A percentile compares a stretch with the other conserved stretches of the same genome.
Conservation (phyloP, 2,329 filamentous ascomycete genomes). For the Sporothrix schenckii region DNA sequence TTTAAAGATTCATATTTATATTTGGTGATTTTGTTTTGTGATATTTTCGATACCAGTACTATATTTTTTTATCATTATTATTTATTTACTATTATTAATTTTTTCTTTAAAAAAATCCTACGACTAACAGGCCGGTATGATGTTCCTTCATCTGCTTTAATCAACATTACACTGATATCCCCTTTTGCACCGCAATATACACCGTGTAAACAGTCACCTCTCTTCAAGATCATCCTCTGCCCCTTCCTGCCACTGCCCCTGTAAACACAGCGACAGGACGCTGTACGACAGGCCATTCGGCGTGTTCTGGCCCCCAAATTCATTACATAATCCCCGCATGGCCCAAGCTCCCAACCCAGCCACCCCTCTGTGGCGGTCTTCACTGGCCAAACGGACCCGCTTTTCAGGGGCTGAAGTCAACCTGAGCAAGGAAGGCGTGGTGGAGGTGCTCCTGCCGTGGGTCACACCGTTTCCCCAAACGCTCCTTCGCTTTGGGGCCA, state of each 20-base stretch:
- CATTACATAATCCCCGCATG: constrained; percentile 21
- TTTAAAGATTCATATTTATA: neutral
- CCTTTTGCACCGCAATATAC: too few species aligned
- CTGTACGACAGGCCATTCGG: neutral
- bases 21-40: neutral
- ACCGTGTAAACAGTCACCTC: too few species aligned
- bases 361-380: constrained; percentile 3
- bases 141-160: too few species aligned
- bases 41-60: too few species aligned
- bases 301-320: neutral
- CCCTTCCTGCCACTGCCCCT: neutral
- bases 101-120: too few species aligned
- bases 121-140: too few species aligned
- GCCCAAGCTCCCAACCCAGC: constrained; percentile 21
- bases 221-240: neutral
- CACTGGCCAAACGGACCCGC: constrained; percentile 27
- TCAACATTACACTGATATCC: too few species aligned
- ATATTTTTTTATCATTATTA: too few species aligned
- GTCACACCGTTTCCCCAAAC: constrained; percentile 23
- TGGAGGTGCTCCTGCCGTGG: constrained; percentile 13
- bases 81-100: too few species aligned
- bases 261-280: constrained; percentile 15
- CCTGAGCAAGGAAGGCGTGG: constrained; percentile 7
- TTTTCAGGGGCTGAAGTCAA: constrained; percentile 30
- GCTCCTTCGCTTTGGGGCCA: constrained; percentile 8